Percentiles rank a stretch among this genome's conserved stretches.
Conservation (phyloP, 805 yeast genomes). For the Danielia oregonensis region DNA sequence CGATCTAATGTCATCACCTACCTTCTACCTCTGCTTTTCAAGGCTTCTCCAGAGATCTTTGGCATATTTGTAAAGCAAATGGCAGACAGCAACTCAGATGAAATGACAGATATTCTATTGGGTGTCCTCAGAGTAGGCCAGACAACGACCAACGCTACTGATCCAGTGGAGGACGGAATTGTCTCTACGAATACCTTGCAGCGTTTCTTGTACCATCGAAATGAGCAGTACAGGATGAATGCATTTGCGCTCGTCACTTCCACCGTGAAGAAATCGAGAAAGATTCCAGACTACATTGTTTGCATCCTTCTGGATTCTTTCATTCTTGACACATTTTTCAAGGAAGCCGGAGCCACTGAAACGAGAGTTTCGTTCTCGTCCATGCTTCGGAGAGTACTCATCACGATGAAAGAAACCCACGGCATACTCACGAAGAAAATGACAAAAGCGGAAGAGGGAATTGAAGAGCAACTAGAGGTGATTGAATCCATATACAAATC, state of each 20-base stretch:
- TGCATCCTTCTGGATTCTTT: constrained; percentile 37
- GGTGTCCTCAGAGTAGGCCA: constrained; percentile 11
- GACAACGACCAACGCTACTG: constrained; percentile 5
- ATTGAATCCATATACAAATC: constrained; percentile 32
- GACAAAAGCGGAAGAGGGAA: constrained; percentile 10
- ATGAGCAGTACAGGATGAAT: constrained; percentile 42
- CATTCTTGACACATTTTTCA: constrained; percentile 28
- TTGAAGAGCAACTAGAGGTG: not conserved
- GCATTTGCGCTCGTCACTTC: constrained; percentile 60
- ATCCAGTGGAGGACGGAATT: constrained; percentile 5
- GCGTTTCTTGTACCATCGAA: constrained; percentile 44
- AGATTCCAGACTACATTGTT: constrained; percentile 45
- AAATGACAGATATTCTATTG: constrained; percentile 6
- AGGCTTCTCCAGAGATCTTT: constrained; percentile 44
- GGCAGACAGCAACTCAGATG: constrained; percentile 2
- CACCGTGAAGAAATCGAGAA: constrained; percentile 58
- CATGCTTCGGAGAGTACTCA: constrained; percentile 55
- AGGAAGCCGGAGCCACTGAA: constrained; percentile 30
- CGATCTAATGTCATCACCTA: constrained; percentile 53
- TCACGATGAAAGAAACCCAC: constrained; percentile 53
- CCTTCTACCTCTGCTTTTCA: constrained; percentile 61
- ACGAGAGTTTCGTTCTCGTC: constrained; percentile 64
- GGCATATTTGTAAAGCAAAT: constrained; percentile 28
- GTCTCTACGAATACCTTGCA: constrained; percentile 17
- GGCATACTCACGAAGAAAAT: constrained; percentile 41